phyloP scores from a whole-genome alignment of 1,139 yeast species.

The Torulaspora pretoriensis region DNA sequence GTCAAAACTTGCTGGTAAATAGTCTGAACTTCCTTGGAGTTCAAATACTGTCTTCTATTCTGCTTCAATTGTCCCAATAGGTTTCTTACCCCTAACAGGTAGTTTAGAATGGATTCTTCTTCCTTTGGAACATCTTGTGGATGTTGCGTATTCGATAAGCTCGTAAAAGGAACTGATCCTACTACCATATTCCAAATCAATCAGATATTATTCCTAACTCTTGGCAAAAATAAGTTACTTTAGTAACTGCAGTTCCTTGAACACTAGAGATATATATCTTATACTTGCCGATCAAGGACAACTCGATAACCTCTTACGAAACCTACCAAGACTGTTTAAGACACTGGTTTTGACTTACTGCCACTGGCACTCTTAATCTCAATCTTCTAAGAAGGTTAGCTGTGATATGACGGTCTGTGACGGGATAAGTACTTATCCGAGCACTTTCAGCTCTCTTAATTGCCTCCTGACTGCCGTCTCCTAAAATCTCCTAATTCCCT shows the following conservation, averaged over 20 bases:
- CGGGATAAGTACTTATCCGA: constrained; percentile 1
- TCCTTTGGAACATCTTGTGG: constrained; percentile 44
- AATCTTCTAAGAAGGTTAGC: not conserved
- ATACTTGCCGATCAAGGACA: not conserved
- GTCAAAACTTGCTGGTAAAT: constrained; percentile 53
- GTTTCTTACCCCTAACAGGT: constrained; percentile 47
- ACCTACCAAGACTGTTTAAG: not conserved
- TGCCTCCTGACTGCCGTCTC: constrained; percentile 2
- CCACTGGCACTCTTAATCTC: not conserved
- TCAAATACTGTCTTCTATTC: constrained; percentile 59
- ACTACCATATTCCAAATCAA: not conserved
- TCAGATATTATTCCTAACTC: too few relatives aligned
- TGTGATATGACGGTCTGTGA: not conserved
- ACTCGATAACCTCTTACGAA: constrained; percentile 5
- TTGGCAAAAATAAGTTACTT: too few relatives aligned
- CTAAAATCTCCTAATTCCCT: not conserved
- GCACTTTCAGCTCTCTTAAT: not conserved
- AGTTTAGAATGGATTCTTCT: constrained; percentile 50
- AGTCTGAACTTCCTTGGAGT: constrained; percentile 57
- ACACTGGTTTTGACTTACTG: not conserved
- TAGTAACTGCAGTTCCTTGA: too few relatives aligned
- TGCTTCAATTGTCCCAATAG: constrained; percentile 55
- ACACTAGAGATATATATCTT: too few relatives aligned
- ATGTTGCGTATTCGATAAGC: constrained; percentile 16
- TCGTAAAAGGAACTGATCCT: constrained; percentile 7